Conservation (phyloP, 352 stramenopile species). For the Phytophthora syringae region DNA sequence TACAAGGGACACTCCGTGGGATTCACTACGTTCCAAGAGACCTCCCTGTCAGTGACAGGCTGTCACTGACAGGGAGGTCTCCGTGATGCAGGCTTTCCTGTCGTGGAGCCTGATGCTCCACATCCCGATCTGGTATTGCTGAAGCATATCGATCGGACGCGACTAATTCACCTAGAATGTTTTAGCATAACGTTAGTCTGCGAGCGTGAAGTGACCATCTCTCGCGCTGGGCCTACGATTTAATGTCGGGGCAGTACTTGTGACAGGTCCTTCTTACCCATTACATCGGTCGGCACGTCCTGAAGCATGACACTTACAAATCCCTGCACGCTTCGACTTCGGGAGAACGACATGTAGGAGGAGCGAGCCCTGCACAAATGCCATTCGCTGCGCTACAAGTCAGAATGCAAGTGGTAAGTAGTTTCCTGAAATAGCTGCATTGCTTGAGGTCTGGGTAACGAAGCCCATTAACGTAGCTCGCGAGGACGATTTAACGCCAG, state of each 20-base stretch:
- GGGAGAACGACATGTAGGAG: background rate
- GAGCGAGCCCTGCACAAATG: no score
- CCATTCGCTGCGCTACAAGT: no score
- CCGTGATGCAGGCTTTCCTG: background rate
- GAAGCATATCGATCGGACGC: background rate
- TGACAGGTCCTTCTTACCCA: constrained; percentile 23
- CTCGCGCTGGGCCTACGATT: constrained; percentile 6
- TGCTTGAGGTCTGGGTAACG: no score
- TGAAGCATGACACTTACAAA: no score
- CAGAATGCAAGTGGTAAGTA: no score
- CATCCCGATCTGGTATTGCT: background rate
- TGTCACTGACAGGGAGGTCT: constrained; percentile 17
- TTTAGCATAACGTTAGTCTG: constrained; percentile 2
- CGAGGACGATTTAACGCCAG: background rate
- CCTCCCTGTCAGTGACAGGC: constrained; percentile 14
- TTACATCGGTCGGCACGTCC: background rate
- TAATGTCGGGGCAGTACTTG: constrained; percentile 11
- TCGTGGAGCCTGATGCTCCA: background rate
- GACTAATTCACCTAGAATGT: background rate
- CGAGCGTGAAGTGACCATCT: background rate
- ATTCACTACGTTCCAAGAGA: constrained; percentile 20
- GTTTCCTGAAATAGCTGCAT: no score
- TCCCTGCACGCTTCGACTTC: background rate
- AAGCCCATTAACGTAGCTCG: no score
- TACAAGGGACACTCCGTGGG: constrained; percentile 15